Evolutionary conservation across 2,329 filamentous ascomycete genomes (phyloP).

Genomic region (Epichloe gansuensis): DNA sequence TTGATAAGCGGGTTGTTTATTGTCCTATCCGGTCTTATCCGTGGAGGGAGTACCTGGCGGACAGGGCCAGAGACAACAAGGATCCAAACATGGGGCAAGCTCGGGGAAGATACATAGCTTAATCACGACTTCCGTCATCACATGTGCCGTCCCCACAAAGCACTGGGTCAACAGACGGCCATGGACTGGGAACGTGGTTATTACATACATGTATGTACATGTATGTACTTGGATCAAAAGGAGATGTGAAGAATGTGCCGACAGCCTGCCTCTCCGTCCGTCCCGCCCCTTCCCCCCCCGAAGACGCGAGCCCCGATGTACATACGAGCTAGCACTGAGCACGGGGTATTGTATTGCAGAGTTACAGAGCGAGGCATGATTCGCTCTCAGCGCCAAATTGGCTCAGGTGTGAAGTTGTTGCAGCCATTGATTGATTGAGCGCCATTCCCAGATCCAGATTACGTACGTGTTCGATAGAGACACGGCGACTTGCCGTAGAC

Average conservation of each 20-base stretch:
- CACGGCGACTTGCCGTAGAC: neutral
- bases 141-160: neutral
- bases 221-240: neutral
- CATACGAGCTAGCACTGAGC: too few relatives aligned
- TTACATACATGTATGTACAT: too few relatives aligned
- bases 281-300: too few relatives aligned
- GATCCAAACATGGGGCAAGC: neutral
- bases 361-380: neutral
- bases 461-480: neutral
- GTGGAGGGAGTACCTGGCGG: too few relatives aligned
- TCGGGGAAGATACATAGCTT: neutral
- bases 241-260: neutral
- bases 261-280: neutral
- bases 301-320: too few relatives aligned
- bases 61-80: neutral
- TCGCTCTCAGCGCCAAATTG: neutral
- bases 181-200: neutral
- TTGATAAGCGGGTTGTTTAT: neutral
- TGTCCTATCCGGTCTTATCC: too few relatives aligned
- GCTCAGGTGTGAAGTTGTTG: neutral
- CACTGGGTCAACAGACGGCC: neutral
- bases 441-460: neutral
- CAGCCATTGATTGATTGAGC: neutral
- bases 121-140: neutral
- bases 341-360: neutral